These are phyloP conservation scores for Pseudogymnoascus sp. DNA, from an alignment of 2,329 filamentous ascomycete species.

Conservation along the genomic window DNA sequence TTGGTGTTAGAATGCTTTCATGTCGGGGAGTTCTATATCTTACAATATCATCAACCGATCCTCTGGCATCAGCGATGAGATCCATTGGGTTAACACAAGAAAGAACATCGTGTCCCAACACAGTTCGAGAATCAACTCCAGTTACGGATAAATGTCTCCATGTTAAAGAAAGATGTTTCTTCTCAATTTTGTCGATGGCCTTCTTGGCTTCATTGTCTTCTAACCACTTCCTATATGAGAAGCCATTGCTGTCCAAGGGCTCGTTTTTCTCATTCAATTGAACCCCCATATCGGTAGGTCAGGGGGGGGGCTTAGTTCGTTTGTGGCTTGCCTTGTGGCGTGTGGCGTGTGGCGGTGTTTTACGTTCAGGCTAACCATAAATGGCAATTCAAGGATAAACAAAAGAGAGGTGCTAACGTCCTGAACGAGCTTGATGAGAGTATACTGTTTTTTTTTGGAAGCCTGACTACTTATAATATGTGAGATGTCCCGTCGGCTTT, in stretches of 20 bases:
- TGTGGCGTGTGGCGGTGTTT: neutral
- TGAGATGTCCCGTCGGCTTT: neutral
- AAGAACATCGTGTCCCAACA: conserved; percentile 14
- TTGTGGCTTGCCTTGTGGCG: neutral
- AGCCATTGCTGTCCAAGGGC: neutral
- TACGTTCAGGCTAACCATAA: neutral
- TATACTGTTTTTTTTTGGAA: neutral
- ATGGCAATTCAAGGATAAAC: neutral
- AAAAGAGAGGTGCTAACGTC: neutral
- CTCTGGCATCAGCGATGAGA: neutral
- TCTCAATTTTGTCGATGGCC: conserved; percentile 1
- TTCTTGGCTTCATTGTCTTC: conserved; percentile 13
- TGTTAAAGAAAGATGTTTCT: conserved; percentile 15
- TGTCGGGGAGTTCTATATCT: neutral
- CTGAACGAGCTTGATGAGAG: neutral
- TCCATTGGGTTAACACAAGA: conserved; percentile 15
- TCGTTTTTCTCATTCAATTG: neutral
- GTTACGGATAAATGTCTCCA: conserved; percentile 11
- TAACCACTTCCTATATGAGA: conserved; percentile 12
- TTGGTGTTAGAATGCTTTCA: neutral
- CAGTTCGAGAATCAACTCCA: conserved; percentile 13
- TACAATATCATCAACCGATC: neutral
- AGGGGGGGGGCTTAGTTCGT: neutral
- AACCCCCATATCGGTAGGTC: neutral
- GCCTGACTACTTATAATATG: neutral